These are phyloP conservation scores for Seiridium cupressi DNA, from an alignment of 2,329 filamentous ascomycete genomes.

Conservation along the genomic window DNA sequence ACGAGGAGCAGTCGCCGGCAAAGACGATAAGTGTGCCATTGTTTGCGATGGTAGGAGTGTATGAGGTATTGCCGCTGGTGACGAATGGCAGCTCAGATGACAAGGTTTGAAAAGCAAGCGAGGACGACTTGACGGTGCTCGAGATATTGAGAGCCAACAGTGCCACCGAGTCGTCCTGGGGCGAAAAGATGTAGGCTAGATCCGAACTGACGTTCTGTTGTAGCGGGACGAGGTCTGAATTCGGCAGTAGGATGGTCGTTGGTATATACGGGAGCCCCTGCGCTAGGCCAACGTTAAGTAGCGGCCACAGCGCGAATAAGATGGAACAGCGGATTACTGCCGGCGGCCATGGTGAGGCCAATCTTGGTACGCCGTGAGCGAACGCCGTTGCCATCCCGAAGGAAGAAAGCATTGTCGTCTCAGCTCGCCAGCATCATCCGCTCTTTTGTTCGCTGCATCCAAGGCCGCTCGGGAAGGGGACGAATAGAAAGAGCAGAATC, in stretches of 20 bases:
- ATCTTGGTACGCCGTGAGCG: neutral
- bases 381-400: conserved; percentile 20
- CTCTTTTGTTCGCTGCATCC: neutral
- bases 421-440: conserved; percentile 4
- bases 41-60: conserved; percentile 65
- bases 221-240: conserved; percentile 39
- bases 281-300: conserved; percentile 27
- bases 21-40: conserved; percentile 72
- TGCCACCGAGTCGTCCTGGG: conserved; percentile 45
- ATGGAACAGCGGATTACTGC: conserved; percentile 20
- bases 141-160: conserved; percentile 68
- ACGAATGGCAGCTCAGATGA: conserved; percentile 64
- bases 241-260: conserved; percentile 65
- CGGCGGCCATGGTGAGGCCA: conserved; percentile 9
- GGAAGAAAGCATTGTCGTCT: conserved; percentile 5
- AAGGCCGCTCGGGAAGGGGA: neutral
- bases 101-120: conserved; percentile 44
- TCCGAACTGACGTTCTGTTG: conserved; percentile 34
- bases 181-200: conserved; percentile 69
- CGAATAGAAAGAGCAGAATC: neutral
- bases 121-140: conserved; percentile 47
- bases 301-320: conserved; percentile 16
- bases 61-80: conserved; percentile 50
- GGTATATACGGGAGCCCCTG: conserved; percentile 72
- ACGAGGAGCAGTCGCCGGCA: conserved; percentile 66